phyloP scores from a whole-genome alignment of 2,329 filamentous ascomycete species.

The Neofusicoccum sp. region DNA sequence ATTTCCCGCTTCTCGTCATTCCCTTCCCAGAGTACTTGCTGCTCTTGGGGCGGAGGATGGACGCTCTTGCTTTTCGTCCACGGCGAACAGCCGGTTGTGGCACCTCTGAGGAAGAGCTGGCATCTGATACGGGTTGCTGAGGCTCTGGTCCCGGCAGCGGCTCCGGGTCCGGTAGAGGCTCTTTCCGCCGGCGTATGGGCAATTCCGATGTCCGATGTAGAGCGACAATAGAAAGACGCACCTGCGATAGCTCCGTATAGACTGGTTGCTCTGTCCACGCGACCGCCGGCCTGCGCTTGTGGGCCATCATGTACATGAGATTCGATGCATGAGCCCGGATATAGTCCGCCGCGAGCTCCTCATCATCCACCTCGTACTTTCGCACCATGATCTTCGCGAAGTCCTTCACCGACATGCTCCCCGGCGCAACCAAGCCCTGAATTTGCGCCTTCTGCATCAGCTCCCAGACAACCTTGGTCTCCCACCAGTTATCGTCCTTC shows the following conservation, averaged over 20 bases:
- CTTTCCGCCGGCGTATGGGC: constrained; percentile 31
- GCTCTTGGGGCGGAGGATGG: constrained; percentile 35
- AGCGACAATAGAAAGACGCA: constrained; percentile 30
- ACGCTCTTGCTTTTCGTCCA: constrained; percentile 31
- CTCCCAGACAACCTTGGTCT: constrained; percentile 37
- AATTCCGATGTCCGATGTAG: constrained; percentile 32
- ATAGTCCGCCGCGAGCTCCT: constrained; percentile 31
- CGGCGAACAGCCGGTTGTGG: constrained; percentile 18
- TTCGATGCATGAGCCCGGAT: constrained; percentile 37
- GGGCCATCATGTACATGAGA: constrained; percentile 39
- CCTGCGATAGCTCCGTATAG: constrained; percentile 30
- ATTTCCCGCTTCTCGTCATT: constrained; percentile 16
- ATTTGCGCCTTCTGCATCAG: constrained; percentile 41
- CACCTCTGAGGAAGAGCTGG: constrained; percentile 23
- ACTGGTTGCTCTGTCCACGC: constrained; percentile 34
- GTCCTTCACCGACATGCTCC: constrained; percentile 32
- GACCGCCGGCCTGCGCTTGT: constrained; percentile 29
- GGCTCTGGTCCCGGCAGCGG: neutral
- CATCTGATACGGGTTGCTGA: neutral
- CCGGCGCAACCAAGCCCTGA: constrained; percentile 29
- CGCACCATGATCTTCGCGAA: constrained; percentile 34
- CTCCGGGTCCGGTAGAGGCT: constrained; percentile 21
- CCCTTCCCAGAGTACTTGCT: constrained; percentile 37
- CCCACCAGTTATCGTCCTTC: constrained; percentile 42
- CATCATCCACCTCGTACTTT: constrained; percentile 38